A percentile compares a stretch with the other conserved stretches of the same genome.
Conservation (phyloP, 2,329 filamentous ascomycete genomes). For the Biscogniauxia marginata region DNA sequence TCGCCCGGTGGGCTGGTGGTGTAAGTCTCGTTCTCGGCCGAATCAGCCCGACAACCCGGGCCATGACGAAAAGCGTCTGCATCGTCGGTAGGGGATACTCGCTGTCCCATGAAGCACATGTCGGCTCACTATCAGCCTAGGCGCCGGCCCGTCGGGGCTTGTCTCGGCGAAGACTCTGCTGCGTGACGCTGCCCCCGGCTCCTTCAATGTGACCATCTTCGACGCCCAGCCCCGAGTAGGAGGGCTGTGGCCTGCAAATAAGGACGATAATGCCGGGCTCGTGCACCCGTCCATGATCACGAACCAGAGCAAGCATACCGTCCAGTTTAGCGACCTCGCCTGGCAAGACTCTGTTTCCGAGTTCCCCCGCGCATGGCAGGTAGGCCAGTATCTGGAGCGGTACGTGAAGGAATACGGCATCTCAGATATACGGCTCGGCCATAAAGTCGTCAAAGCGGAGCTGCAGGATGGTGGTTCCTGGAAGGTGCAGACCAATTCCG, state of each 20-base stretch:
- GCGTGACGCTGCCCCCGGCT: slow-evolving; percentile 50
- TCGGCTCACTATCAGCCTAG: slow-evolving; percentile 36
- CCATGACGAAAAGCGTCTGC: slow-evolving; percentile 49
- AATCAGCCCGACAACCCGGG: slow-evolving; percentile 8
- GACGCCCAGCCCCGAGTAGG: slow-evolving; percentile 66
- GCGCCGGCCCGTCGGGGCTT: slow-evolving; percentile 67
- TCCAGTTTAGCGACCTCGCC: slow-evolving; percentile 69
- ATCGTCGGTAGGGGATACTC: slow-evolving; percentile 50
- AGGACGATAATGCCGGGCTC: slow-evolving; percentile 47
- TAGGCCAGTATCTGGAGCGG: slow-evolving; percentile 67
- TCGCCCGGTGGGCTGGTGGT: background rate
- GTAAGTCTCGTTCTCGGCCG: slow-evolving; percentile 2
- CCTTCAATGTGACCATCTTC: slow-evolving; percentile 68
- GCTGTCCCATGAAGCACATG: background rate
- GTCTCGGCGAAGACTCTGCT: slow-evolving; percentile 72
- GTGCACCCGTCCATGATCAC: slow-evolving; percentile 67
- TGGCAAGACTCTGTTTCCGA: slow-evolving; percentile 63
- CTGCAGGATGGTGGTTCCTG: slow-evolving; percentile 37
- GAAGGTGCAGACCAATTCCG: slow-evolving; percentile 39
- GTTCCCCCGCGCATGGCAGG: slow-evolving; percentile 75
- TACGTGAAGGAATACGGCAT: slow-evolving; percentile 59
- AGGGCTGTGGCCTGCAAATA: slow-evolving; percentile 70
- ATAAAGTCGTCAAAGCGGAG: slow-evolving; percentile 43
- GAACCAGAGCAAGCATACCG: slow-evolving; percentile 76
- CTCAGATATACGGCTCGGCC: slow-evolving; percentile 48